Conservation (phyloP, 1,284 basidiomycete genomes). For the Hemileia vastatrix region DNA sequence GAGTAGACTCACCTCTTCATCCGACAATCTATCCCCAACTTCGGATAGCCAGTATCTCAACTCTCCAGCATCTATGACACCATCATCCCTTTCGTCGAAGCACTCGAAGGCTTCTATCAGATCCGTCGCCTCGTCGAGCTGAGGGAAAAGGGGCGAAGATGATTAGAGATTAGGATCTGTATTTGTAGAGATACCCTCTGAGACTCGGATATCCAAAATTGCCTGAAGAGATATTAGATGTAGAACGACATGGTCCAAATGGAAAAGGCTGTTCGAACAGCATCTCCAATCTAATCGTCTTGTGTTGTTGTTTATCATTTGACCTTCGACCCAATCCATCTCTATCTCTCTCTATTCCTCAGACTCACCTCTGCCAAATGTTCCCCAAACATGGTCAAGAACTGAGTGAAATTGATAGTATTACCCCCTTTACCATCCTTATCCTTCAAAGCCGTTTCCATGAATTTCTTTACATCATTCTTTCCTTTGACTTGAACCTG, state of each 20-base stretch:
- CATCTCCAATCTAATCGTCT: too few species aligned
- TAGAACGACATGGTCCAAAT: too few species aligned
- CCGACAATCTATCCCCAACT: conserved; percentile 37
- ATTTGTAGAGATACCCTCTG: background rate
- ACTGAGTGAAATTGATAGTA: too few species aligned
- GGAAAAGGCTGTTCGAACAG: too few species aligned
- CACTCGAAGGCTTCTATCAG: conserved; percentile 41
- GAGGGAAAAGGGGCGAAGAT: background rate
- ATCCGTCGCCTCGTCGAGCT: conserved; percentile 35
- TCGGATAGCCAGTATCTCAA: conserved; percentile 36
- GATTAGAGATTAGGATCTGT: background rate
- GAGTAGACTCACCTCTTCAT: conserved; percentile 28
- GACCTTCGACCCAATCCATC: too few species aligned
- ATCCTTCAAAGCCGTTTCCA: conserved; percentile 1
- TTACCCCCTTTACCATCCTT: conserved; percentile 15
- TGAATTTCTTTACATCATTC: conserved; percentile 7
- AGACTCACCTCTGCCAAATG: too few species aligned
- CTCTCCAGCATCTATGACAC: conserved; percentile 33
- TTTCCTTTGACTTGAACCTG: conserved; percentile 3
- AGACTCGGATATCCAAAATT: background rate
- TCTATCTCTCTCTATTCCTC: too few species aligned
- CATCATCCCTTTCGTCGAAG: conserved; percentile 41
- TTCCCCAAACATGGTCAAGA: too few species aligned
- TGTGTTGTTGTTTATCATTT: too few species aligned
- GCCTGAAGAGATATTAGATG: too few species aligned